Percentiles rank a stretch among this genome's conserved stretches.
Conservation (phyloP, 441 rosid genomes). For the Eutrema salsugineum region DNA sequence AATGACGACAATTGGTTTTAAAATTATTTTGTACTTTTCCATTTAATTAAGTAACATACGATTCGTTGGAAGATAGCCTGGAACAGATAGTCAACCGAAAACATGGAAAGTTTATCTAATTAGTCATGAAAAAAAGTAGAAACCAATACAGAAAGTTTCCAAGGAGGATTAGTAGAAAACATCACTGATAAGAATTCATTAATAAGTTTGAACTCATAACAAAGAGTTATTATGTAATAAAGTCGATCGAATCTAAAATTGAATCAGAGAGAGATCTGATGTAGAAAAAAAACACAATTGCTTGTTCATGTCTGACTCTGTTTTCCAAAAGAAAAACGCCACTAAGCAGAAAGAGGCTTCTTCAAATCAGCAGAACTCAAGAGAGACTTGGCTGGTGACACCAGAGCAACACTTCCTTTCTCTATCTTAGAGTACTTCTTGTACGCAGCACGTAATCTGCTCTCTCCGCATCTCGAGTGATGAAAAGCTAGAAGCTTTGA, state of each 20-base stretch:
- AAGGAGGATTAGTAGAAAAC: neutral
- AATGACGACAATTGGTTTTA: too few relatives aligned
- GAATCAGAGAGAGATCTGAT: slow-evolving; percentile 34
- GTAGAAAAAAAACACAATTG: neutral
- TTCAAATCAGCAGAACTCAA: slow-evolving; percentile 16
- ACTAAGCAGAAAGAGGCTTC: slow-evolving; percentile 33
- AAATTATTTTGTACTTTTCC: too few relatives aligned
- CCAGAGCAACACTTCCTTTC: slow-evolving; percentile 57
- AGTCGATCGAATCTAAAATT: neutral
- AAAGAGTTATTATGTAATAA: neutral
- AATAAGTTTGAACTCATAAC: slow-evolving; percentile 18
- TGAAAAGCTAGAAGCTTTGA: slow-evolving; percentile 53
- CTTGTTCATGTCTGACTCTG: neutral
- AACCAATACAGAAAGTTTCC: neutral
- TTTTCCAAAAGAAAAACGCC: slow-evolving; percentile 11
- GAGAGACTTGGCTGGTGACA: slow-evolving; percentile 49
- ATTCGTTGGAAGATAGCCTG: too few relatives aligned
- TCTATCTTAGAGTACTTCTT: slow-evolving; percentile 57
- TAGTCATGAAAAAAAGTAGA: neutral
- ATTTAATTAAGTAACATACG: too few relatives aligned
- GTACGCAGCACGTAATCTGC: slow-evolving; percentile 55
- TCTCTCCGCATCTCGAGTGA: slow-evolving; percentile 53
- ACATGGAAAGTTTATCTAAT: neutral
- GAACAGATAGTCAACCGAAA: too few relatives aligned
- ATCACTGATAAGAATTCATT: slow-evolving; percentile 18